Evolutionary conservation across 2,329 filamentous ascomycete species (phyloP).

Genomic region (Thermochaetoides dissita): DNA sequence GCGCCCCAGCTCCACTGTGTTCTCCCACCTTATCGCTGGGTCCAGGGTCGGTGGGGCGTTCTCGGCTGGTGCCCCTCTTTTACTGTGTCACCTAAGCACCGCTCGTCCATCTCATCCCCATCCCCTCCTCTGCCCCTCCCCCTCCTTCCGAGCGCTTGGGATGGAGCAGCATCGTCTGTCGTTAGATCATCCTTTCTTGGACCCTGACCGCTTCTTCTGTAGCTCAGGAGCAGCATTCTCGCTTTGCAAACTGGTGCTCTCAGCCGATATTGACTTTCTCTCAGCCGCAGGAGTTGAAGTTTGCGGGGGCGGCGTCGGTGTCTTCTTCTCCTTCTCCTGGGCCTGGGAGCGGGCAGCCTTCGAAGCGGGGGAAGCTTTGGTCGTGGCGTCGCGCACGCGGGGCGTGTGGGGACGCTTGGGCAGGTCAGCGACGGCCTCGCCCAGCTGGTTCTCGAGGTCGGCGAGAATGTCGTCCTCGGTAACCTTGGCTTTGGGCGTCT

Average conservation of each 20-base stretch:
- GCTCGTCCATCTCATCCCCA: too few relatives aligned
- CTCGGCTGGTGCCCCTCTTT: too few relatives aligned
- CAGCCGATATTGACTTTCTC: too few relatives aligned
- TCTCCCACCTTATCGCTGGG: too few relatives aligned
- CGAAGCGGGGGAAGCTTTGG: constrained; percentile 31
- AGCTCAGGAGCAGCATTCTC: constrained; percentile 38
- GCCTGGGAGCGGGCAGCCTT: constrained; percentile 33
- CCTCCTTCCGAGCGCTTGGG: too few relatives aligned
- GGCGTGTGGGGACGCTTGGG: constrained; percentile 74
- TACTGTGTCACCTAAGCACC: too few relatives aligned
- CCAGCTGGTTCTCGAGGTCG: constrained; percentile 68
- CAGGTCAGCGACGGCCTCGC: constrained; percentile 38
- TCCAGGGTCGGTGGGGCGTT: too few relatives aligned
- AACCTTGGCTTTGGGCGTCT: constrained; percentile 17
- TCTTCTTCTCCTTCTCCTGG: constrained; percentile 46
- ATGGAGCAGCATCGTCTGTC: too few relatives aligned
- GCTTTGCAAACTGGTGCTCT: constrained; percentile 7
- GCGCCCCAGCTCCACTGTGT: too few relatives aligned
- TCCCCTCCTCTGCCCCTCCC: too few relatives aligned
- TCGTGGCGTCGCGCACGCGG: constrained; percentile 41
- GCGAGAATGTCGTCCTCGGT: constrained; percentile 54
- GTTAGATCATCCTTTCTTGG: too few relatives aligned
- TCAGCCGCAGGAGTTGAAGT: constrained; percentile 59
- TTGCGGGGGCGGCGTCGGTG: constrained; percentile 57
- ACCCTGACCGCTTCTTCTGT: constrained; percentile 26